A percentile compares a stretch with the other conserved stretches of the same genome.
Conservation (phyloP, 108 stramenopile genomes). For the Aurantiochytrium sp. region DNA sequence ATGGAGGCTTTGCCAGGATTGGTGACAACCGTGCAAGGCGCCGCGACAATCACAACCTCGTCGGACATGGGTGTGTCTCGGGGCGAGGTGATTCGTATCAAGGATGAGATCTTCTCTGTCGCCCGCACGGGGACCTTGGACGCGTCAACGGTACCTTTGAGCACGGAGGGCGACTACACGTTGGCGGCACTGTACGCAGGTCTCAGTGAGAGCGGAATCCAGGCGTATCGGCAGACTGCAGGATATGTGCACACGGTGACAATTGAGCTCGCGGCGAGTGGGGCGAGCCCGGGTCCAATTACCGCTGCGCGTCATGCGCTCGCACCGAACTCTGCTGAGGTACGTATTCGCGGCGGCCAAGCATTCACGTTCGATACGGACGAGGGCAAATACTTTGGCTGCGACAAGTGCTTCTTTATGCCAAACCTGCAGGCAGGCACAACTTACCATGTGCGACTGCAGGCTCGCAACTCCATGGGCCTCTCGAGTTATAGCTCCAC, state of each 20-base stretch:
- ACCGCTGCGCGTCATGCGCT: slow-evolving; percentile 34
- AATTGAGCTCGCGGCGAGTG: background rate
- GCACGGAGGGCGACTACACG: background rate
- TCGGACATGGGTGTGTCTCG: background rate
- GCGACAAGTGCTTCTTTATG: slow-evolving; percentile 56
- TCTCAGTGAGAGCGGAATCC: background rate
- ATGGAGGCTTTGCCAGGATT: background rate
- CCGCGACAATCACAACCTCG: background rate
- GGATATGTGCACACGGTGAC: background rate
- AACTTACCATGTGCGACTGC: slow-evolving; percentile 58
- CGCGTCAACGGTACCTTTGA: background rate
- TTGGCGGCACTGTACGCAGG: too few species aligned
- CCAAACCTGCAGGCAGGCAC: slow-evolving; percentile 49
- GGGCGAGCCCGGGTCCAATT: background rate
- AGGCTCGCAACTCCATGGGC: slow-evolving; percentile 58
- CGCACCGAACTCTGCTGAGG: slow-evolving; percentile 20
- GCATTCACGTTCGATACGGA: background rate
- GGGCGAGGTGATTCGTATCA: background rate
- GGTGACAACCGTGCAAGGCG: background rate
- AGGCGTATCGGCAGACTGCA: background rate
- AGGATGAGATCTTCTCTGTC: background rate
- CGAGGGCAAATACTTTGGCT: slow-evolving; percentile 36
- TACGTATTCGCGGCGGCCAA: background rate
- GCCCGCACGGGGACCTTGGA: background rate
- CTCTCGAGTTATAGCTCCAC: slow-evolving; percentile 32